Evolutionary conservation across 2,329 filamentous ascomycete genomes (phyloP).

Genomic region (Elsinoe perseae): DNA sequence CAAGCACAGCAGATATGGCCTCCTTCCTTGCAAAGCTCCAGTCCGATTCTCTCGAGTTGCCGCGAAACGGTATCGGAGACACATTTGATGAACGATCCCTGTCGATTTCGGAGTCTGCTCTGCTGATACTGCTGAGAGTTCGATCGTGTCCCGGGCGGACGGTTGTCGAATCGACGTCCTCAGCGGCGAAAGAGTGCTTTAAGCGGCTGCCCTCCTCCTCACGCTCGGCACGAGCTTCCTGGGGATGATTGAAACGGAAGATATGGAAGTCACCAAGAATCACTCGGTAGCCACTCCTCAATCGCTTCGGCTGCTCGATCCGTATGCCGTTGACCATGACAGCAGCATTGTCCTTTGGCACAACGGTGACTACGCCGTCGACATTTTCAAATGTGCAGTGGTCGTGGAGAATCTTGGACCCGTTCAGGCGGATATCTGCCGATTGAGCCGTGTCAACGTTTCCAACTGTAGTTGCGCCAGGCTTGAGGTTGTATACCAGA

Average conservation of each 20-base stretch:
- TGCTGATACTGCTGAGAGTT: conserved; percentile 56
- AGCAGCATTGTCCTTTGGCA: conserved; percentile 82
- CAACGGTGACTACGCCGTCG: conserved; percentile 85
- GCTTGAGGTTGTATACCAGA: conserved; percentile 95
- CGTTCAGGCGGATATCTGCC: conserved; percentile 87
- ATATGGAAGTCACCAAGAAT: conserved; percentile 98
- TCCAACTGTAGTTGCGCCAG: conserved; percentile 85
- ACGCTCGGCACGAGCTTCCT: conserved; percentile 87
- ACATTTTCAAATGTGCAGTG: conserved; percentile 92
- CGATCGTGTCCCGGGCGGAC: conserved; percentile 60
- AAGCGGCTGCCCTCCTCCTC: conserved; percentile 75
- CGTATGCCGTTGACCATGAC: conserved; percentile 97
- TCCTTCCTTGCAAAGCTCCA: conserved; percentile 92
- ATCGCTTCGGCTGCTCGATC: conserved; percentile 72
- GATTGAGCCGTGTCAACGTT: conserved; percentile 80
- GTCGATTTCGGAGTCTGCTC: conserved; percentile 67
- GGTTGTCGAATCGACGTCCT: conserved; percentile 55
- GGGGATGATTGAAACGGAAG: conserved; percentile 94
- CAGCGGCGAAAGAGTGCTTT: conserved; percentile 66
- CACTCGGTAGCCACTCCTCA: conserved; percentile 87
- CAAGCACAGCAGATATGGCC: conserved; percentile 83
- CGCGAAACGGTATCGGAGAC: conserved; percentile 59
- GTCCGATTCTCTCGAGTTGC: conserved; percentile 71
- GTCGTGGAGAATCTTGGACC: conserved; percentile 81
- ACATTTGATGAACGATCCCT: conserved; percentile 64